A percentile compares a stretch with the other conserved stretches of the same genome.
Conservation (phyloP, 1,284 basidiomycete species). For the Psilocybe mexicana region DNA sequence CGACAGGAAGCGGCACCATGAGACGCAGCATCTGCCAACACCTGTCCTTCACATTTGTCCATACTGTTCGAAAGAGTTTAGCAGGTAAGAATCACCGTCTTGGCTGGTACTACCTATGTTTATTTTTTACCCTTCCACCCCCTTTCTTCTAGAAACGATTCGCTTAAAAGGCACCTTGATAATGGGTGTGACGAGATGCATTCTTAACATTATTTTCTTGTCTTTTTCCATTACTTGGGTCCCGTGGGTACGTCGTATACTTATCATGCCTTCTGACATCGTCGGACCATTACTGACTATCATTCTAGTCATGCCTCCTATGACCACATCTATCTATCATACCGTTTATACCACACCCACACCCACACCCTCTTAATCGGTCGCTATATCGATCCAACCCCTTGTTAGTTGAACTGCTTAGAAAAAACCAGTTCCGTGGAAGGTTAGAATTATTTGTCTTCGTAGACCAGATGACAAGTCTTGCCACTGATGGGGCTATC, state of each 20-base stretch:
- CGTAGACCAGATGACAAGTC: conserved; percentile 6
- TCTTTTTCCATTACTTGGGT: background rate
- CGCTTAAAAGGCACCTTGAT: conserved; percentile 55
- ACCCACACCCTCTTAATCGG: conserved; percentile 12
- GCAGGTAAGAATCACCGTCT: conserved; percentile 43
- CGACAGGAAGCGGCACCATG: conserved; percentile 76
- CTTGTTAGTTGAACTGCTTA: conserved; percentile 9
- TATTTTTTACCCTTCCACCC: conserved; percentile 13
- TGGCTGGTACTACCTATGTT: conserved; percentile 8
- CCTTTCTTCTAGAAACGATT: conserved; percentile 39
- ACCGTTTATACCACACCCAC: background rate
- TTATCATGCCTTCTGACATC: background rate
- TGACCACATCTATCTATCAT: background rate
- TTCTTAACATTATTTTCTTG: conserved; percentile 14
- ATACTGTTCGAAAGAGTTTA: conserved; percentile 73
- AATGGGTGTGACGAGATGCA: conserved; percentile 67
- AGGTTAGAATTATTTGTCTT: conserved; percentile 20
- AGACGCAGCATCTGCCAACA: conserved; percentile 66
- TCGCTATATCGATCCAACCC: conserved; percentile 5
- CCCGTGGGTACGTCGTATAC: conserved; percentile 5
- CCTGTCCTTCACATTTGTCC: conserved; percentile 65
- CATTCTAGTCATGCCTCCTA: conserved; percentile 10
- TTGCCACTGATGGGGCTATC: conserved; percentile 1
- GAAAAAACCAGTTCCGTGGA: conserved; percentile 16
- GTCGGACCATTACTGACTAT: background rate